phyloP scores from a whole-genome alignment of 345 rosid genomes.

The Eucalyptus viminalis region DNA sequence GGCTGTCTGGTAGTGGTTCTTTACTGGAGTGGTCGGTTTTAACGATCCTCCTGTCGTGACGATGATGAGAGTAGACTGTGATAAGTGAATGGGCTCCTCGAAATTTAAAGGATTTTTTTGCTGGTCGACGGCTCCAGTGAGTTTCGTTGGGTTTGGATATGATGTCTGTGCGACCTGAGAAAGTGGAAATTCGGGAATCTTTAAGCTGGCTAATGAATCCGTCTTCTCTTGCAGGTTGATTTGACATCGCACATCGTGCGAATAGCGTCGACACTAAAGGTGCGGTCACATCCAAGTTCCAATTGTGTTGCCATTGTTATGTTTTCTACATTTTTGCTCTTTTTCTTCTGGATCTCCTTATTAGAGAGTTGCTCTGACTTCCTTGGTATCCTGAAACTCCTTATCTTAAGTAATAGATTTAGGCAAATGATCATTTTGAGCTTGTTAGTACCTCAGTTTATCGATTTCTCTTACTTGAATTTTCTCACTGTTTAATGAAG shows the following conservation, averaged over 20 bases:
- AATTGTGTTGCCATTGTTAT: not conserved
- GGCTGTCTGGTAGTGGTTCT: not conserved
- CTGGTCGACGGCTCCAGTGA: not conserved
- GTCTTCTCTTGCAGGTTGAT: slow-evolving; percentile 51
- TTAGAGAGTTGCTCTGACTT: not conserved
- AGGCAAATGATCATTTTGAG: not conserved
- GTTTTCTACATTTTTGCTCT: not conserved
- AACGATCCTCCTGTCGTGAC: not conserved
- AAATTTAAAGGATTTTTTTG: not conserved
- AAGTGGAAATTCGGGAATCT: not conserved
- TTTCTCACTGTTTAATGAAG: slow-evolving; percentile 11
- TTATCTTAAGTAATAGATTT: not conserved
- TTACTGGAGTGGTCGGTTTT: not conserved
- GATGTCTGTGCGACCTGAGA: not conserved
- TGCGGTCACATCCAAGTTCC: not conserved
- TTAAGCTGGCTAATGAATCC: not conserved
- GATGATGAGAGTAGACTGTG: not conserved
- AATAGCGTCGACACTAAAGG: slow-evolving; percentile 59
- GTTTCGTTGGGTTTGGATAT: not conserved
- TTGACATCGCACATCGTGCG: slow-evolving; percentile 78
- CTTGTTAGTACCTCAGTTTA: not conserved
- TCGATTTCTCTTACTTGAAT: not conserved
- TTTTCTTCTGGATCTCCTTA: not conserved
- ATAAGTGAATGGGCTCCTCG: not conserved
- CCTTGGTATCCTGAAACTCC: not conserved